Evolutionary conservation across 257 asterid genomes (phyloP), one percentile per base, ranked within the genome.

Genomic region (Catharanthus roseus): DNA sequence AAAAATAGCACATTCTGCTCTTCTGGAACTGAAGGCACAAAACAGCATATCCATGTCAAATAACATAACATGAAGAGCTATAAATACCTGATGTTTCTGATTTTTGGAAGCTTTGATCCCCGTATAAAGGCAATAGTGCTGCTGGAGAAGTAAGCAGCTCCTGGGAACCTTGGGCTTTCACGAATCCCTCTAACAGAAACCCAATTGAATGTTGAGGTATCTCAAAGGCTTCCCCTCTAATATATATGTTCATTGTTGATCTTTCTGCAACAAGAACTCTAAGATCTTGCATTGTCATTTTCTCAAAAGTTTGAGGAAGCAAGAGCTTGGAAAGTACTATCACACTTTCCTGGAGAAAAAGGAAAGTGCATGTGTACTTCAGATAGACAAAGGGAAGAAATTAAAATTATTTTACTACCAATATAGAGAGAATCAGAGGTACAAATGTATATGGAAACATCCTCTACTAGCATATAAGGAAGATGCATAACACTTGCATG

Each of bases 141-240:
- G 93, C 90, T 2, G 99, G 99, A 69, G 90, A 81, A 60, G 85
- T 78, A 68, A 95, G 82, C 72, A 85, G 74, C 79, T 86, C 95
- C 69, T 81, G 86, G 39, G 73, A 76, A 72, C 90, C 90, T 79
- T 88, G 91, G 72, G 76, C 21, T 77, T 79, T 95, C 50, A 89
- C 81, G 68, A 84, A 89, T 58, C 99, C 99, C 77, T 95, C 99
- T 79, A 95, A 82, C 36, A 95, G 84, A 80, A 95, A 80, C 79
- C 96, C 97, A 65, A 95, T 84, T 23, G 86, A 85, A 76, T 83
- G 92, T 60, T 86, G 90, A 76, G 81, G 88, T 79, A 95, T 69
- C 81, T 91, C 97, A 78, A 91, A 85, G 72, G 76, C 82, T 85
- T 95, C 99, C 65, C 95, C 97, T 21, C 84, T 84, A 79, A 87